Evolutionary conservation across 2,329 filamentous ascomycete genomes (phyloP), one percentile per base, ranked within the genome.

Genomic region (Biscogniauxia sp.): DNA sequence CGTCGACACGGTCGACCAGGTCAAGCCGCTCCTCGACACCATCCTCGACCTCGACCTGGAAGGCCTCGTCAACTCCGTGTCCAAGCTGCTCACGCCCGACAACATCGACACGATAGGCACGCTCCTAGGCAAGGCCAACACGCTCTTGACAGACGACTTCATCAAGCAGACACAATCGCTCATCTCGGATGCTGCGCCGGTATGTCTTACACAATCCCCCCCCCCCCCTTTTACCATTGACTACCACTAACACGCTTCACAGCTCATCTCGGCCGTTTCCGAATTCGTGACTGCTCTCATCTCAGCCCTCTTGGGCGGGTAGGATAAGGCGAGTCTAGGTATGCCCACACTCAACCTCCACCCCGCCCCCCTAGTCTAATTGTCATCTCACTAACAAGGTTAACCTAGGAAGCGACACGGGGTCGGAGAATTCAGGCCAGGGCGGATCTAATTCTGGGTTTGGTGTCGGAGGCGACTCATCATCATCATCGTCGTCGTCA

Each of bases 41-140:
- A 63, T 78, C 1, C 69, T 70, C 51, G 70, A 75, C 53, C 67
- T 78, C 4, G 73, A 79, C 25, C 65, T 79, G 0, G 61, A 70
- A 53, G 69, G 69, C 1, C 59, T 78, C 0, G 55, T 78, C 1
- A 67, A 73, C 1, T 70, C 76, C 5, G 61, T 77, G 4, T 66
- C 67, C 9, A 77, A 77, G 13, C 64, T 79, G 1, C 61, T 79
- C 17, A 75, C 71, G 1, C 57, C 67, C 1, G 65, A 74, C 15
- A 70, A 69, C 1, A 63, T 75, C 15, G 65, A 72, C 56, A 71
- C 72, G 2, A 59, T 75, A 23, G 58, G 74, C 17, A 64, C 63
- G 3, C 65, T 75, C 1, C 60, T 75, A 8, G 61, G 59, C 45
- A 74, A 73, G 28, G 70, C 72, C 0, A 70, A 72, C 56, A 54